phyloP scores from a whole-genome alignment of 2,329 filamentous ascomycete genomes.

The Diplodia scrobiculata region DNA sequence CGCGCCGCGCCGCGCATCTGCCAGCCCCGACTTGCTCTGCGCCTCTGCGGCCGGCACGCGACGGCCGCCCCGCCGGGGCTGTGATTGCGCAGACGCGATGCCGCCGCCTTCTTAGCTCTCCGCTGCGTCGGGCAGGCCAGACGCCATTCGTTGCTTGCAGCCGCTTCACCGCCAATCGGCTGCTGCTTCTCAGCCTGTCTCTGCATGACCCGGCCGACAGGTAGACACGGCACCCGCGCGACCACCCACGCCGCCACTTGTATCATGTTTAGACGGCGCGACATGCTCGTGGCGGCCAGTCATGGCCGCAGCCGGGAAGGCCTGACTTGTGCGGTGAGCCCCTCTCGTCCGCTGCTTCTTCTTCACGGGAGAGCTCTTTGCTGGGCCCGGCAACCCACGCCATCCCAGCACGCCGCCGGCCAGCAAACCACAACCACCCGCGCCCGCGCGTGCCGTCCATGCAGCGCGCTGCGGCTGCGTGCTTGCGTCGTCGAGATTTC shows the following conservation, averaged over 20 bases:
- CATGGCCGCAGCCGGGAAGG: not conserved
- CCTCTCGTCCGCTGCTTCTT: not conserved
- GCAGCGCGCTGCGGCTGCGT: not conserved
- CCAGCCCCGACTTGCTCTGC: not conserved
- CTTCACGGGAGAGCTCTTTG: constrained; percentile 1
- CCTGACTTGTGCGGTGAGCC: not conserved
- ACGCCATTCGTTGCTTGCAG: not conserved
- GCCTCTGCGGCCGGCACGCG: constrained; percentile 1
- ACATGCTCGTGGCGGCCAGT: constrained; percentile 21
- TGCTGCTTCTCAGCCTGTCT: constrained; percentile 1
- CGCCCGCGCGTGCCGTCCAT: not conserved
- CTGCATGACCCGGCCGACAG: constrained; percentile 16
- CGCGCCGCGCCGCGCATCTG: not conserved
- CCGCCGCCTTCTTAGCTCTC: not conserved
- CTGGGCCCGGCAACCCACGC: not conserved
- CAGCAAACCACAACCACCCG: not conserved
- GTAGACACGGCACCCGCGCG: constrained; percentile 9
- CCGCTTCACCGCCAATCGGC: constrained; percentile 16
- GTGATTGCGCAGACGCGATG: not conserved
- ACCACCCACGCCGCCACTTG: constrained; percentile 17
- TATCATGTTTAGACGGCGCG: constrained; percentile 15
- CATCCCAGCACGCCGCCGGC: not conserved
- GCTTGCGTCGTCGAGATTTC: constrained; percentile 3
- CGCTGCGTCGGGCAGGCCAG: constrained; percentile 2
- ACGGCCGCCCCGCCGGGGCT: not conserved